Conservation (phyloP, 352 stramenopile species). For the Aphanomyces stellatus region DNA sequence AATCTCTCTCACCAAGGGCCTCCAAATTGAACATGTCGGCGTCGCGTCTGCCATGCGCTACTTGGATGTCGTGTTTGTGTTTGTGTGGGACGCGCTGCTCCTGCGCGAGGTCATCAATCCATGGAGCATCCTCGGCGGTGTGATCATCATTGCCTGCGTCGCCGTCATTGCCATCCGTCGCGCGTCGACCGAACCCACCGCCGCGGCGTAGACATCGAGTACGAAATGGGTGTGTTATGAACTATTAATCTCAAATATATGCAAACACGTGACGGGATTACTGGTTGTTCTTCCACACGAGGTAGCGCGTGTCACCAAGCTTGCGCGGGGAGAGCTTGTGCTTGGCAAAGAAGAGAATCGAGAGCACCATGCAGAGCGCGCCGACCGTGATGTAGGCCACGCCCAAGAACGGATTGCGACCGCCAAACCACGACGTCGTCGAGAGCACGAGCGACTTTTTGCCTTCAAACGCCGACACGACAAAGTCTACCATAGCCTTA, state of each 20-base stretch:
- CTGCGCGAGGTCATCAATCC: constrained; percentile 25
- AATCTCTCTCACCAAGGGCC: constrained; percentile 31
- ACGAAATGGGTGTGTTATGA: too few species aligned
- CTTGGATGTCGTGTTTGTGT: constrained; percentile 34
- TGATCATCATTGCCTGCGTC: constrained; percentile 29
- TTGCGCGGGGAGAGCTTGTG: constrained; percentile 92
- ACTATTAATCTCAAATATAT: too few species aligned
- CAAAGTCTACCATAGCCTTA: constrained; percentile 66
- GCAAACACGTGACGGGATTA: too few species aligned
- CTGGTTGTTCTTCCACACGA: constrained; percentile 96
- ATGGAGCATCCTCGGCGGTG: constrained; percentile 27
- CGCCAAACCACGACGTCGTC: constrained; percentile 94
- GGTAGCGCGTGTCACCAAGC: constrained; percentile 90
- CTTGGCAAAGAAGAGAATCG: constrained; percentile 94
- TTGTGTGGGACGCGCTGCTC: constrained; percentile 30
- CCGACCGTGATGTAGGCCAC: constrained; percentile 95
- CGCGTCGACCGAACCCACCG: not conserved
- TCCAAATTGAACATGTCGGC: constrained; percentile 34
- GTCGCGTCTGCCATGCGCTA: constrained; percentile 34
- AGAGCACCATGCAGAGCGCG: constrained; percentile 88
- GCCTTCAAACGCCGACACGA: constrained; percentile 92
- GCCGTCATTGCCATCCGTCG: not conserved
- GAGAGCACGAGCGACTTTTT: constrained; percentile 96
- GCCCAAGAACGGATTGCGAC: constrained; percentile 94
- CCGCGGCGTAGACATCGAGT: not conserved